Evolutionary conservation across 2,329 filamentous ascomycete genomes (phyloP), one percentile per base, ranked within the genome.

Genomic region (Cryoendolithus antarcticus): DNA sequence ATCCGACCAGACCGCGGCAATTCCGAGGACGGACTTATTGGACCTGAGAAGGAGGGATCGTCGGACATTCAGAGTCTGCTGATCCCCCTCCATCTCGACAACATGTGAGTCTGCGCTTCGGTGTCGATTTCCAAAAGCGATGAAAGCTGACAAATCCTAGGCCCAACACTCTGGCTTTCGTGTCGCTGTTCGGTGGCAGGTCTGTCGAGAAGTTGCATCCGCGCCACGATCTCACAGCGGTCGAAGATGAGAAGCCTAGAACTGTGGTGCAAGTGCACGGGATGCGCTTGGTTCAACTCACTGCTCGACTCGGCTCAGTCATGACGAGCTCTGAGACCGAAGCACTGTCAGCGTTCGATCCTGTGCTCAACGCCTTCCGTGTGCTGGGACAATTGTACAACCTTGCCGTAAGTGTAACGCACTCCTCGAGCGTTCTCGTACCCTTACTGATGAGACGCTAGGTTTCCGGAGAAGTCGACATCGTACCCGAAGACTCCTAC

Each of bases 301-400:
- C 85, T 0, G 86, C 95, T 51, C 86, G 89, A 71, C 82, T 84
- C 31, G 95, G 88, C 1, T 88, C 86, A 13, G 88, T 95, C 50
- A 96, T 96, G 89, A 81, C 84, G 50, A 85, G 93, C 8, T 80
- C 86, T 0, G 85, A 93, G 54, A 71, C 80, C 3, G 81, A 86
- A 29, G 84, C 89, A 34, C 73, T 60, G 60, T 65, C 51, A 54
- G 68, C 56, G 48, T 67, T 48, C 48, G 89, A 96, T 52, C 85
- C 89, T 0, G 80, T 96, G 3, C 77, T 95, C 39, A 94, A 93
- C 55, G 83, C 85, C 0, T 94, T 95, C 70, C 76, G 83, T 35
- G 85, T 85, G 0, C 88, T 95, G 50, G 86, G 85, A 1, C 81
- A 82, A 45, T 74, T 93, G 32, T 78, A 91, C 55, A 84, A 86